These are phyloP conservation scores for Oropetium thomaeum DNA, from an alignment of 176 grass and related monocot genomes.

Conservation along the genomic window DNA sequence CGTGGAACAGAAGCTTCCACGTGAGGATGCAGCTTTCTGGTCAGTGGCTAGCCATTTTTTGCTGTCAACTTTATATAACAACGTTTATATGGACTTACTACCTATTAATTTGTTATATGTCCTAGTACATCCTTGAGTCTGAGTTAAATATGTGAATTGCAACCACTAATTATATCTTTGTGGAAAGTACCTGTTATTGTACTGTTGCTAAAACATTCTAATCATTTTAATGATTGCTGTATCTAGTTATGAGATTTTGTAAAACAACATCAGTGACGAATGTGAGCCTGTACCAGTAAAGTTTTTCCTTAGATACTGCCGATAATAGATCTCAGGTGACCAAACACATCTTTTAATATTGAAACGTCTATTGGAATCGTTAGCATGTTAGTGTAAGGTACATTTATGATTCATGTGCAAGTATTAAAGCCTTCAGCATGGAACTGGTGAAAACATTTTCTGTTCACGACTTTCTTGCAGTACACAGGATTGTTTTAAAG, in stretches of 20 bases:
- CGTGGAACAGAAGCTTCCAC: constrained; percentile 67
- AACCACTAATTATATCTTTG: neutral
- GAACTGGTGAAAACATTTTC: neutral
- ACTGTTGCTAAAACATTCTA: neutral
- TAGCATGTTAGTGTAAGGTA: neutral
- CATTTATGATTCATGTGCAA: neutral
- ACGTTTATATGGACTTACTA: neutral
- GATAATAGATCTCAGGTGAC: neutral
- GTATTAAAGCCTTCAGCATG: neutral
- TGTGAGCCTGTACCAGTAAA: neutral
- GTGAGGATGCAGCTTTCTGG: constrained; percentile 88
- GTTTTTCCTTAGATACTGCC: neutral
- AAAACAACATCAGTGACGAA: neutral
- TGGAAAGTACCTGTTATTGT: neutral
- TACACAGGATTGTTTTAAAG: constrained; percentile 87
- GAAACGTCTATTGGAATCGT: neutral
- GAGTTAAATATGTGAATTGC: neutral
- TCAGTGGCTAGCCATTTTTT: constrained; percentile 19
- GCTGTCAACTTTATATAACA: neutral
- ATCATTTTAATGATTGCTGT: neutral
- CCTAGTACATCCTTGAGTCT: neutral
- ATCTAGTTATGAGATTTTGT: neutral
- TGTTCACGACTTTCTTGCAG: constrained; percentile 36
- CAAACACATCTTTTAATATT: neutral
- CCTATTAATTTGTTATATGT: neutral